Percentiles rank a stretch among this genome's conserved stretches.
These are phyloP conservation scores for Amanita exitialis DNA, from an alignment of 768 basidiomycete genomes.

Conservation along the genomic window DNA sequence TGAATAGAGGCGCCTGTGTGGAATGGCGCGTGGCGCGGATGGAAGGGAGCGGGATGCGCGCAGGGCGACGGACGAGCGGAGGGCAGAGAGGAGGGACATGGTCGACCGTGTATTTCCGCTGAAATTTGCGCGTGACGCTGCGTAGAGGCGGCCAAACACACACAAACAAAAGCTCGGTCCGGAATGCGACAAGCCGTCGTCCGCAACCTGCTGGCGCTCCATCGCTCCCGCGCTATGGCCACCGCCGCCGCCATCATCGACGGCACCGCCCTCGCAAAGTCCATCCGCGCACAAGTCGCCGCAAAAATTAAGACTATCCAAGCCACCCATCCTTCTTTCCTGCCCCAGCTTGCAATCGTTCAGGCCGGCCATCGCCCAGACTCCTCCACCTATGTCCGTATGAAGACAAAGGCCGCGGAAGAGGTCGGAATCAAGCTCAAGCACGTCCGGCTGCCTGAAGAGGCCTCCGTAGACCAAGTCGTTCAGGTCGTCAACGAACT, in stretches of 20 bases:
- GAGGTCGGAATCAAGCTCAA: slow-evolving; percentile 87
- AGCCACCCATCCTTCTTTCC: slow-evolving; percentile 74
- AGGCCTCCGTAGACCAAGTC: slow-evolving; percentile 64
- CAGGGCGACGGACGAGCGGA: slow-evolving; percentile 54
- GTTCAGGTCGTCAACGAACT: slow-evolving; percentile 70
- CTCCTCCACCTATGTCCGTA: slow-evolving; percentile 87
- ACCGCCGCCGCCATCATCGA: slow-evolving; percentile 54
- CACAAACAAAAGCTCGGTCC: not conserved
- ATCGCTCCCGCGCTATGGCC: slow-evolving; percentile 28
- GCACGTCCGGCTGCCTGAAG: slow-evolving; percentile 65
- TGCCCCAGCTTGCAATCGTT: slow-evolving; percentile 83
- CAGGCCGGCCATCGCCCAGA: slow-evolving; percentile 92
- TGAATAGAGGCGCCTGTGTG: slow-evolving; percentile 44
- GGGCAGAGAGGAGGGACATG: slow-evolving; percentile 46
- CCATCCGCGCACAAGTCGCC: slow-evolving; percentile 72
- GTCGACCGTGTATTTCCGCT: slow-evolving; percentile 13
- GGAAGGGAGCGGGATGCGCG: slow-evolving; percentile 38
- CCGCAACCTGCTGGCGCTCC: slow-evolving; percentile 23
- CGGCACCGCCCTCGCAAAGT: slow-evolving; percentile 82
- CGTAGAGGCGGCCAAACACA: not conserved
- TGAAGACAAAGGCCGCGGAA: slow-evolving; percentile 94
- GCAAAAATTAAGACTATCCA: slow-evolving; percentile 38
- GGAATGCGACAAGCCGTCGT: not conserved
- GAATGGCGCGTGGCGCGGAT: slow-evolving; percentile 13
- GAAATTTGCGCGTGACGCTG: slow-evolving; percentile 8